Conservation (phyloP, 306 rosid species). For the Cotoneaster glaucophyllus region DNA sequence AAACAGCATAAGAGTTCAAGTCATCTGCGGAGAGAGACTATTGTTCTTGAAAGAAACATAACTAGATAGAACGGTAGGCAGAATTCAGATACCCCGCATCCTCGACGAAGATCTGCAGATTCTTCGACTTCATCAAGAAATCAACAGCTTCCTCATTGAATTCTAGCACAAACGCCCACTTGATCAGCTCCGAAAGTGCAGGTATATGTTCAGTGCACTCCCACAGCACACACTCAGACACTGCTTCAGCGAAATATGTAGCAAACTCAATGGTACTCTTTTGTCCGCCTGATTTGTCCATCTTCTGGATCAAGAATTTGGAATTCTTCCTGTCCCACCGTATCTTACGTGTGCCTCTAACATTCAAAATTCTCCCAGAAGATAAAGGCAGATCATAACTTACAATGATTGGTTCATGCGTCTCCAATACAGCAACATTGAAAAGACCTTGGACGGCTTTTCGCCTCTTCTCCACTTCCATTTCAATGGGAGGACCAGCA, state of each 20-base stretch:
- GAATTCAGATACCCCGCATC: conserved; percentile 55
- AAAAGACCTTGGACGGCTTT: conserved; percentile 45
- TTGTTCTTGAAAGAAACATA: not conserved
- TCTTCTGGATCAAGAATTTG: conserved; percentile 30
- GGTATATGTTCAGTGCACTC: conserved; percentile 40
- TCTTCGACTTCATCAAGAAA: conserved; percentile 53
- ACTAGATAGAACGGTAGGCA: conserved; percentile 22
- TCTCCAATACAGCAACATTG: conserved; percentile 31
- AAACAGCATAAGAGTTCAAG: not conserved
- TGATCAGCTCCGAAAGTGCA: conserved; percentile 52
- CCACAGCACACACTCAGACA: conserved; percentile 49
- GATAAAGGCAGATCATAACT: conserved; percentile 36
- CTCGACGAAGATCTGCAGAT: conserved; percentile 54
- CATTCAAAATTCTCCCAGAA: conserved; percentile 27
- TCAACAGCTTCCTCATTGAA: conserved; percentile 47
- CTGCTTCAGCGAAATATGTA: conserved; percentile 50
- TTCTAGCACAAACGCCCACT: conserved; percentile 38
- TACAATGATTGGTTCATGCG: conserved; percentile 30
- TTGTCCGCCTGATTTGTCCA: conserved; percentile 18
- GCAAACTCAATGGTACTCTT: conserved; percentile 38
- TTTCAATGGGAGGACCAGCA: conserved; percentile 38
- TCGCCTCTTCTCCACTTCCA: conserved; percentile 49
- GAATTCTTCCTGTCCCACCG: conserved; percentile 39
- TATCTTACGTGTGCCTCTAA: conserved; percentile 29
- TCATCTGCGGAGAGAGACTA: not conserved